These are phyloP conservation scores for Boechera stricta DNA, from an alignment of 345 rosid genomes.

Conservation along the genomic window DNA sequence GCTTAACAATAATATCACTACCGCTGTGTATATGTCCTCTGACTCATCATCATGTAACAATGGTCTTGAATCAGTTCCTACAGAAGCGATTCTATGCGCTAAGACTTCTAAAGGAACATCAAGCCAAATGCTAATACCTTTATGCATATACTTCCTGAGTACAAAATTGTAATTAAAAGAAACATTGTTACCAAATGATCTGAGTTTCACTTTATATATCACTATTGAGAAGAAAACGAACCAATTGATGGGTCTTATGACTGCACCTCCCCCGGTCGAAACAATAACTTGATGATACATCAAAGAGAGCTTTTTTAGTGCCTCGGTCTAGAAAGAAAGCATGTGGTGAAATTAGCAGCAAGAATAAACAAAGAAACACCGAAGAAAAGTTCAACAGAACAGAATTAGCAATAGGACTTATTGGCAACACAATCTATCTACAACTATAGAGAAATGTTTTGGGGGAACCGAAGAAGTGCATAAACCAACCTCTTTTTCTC, in stretches of 20 bases:
- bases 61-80: constrained; percentile 91
- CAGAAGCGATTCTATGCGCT: constrained; percentile 86
- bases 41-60: constrained; percentile 68
- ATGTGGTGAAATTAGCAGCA: constrained; percentile 17
- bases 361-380: neutral
- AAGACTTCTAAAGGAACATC: constrained; percentile 97
- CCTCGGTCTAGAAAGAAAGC: constrained; percentile 61
- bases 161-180: neutral
- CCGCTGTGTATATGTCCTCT: constrained; percentile 78
- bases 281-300: constrained; percentile 65
- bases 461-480: constrained; percentile 3
- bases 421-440: neutral
- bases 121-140: constrained; percentile 86
- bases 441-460: neutral
- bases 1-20: constrained; percentile 24
- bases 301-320: constrained; percentile 59
- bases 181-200: constrained; percentile 2
- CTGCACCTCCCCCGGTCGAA: constrained; percentile 98
- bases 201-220: constrained; percentile 2
- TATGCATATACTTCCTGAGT: constrained; percentile 75
- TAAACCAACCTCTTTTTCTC: constrained; percentile 77
- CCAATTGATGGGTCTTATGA: constrained; percentile 78
- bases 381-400: neutral
- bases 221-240: constrained; percentile 37
- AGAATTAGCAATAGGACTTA: too few relatives aligned